phyloP scores from a whole-genome alignment of 305 asterid genomes.

The Solanum hybrid region DNA sequence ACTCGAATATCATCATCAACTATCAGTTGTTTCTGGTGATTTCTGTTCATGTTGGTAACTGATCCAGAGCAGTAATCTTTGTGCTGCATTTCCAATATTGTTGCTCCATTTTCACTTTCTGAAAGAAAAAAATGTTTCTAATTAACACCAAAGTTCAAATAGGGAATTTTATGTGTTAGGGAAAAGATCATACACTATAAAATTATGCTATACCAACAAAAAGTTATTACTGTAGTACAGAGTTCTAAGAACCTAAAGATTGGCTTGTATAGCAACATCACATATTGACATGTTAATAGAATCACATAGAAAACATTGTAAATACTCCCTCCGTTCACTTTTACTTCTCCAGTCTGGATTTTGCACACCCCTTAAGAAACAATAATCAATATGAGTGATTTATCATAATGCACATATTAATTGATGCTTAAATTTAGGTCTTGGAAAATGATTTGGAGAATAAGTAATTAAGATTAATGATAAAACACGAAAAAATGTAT shows the following conservation, averaged over 20 bases:
- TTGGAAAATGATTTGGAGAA: not conserved
- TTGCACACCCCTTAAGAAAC: not conserved
- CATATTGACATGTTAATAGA: not conserved
- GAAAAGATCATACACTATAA: not conserved
- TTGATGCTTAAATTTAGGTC: not conserved
- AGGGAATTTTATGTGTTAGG: not conserved
- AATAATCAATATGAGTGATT: not conserved
- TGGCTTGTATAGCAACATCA: not conserved
- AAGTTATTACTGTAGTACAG: not conserved
- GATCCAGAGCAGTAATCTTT: slow-evolving; percentile 28
- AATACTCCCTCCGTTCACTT: not conserved
- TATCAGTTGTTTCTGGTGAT: slow-evolving; percentile 19
- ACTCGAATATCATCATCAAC: slow-evolving; percentile 50
- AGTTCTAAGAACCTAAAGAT: not conserved
- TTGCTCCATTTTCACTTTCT: slow-evolving; percentile 60
- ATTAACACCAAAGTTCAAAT: not conserved
- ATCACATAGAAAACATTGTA: not conserved
- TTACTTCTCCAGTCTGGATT: not conserved
- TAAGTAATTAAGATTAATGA: not conserved
- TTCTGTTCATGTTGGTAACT: slow-evolving; percentile 16
- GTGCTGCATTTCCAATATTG: slow-evolving; percentile 64
- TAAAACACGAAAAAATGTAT: not conserved
- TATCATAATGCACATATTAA: not conserved
- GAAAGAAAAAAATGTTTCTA: slow-evolving; percentile 1
- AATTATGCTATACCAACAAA: not conserved